Evolutionary conservation across 768 basidiomycete species (phyloP).

Genomic region (Russula earlei): DNA sequence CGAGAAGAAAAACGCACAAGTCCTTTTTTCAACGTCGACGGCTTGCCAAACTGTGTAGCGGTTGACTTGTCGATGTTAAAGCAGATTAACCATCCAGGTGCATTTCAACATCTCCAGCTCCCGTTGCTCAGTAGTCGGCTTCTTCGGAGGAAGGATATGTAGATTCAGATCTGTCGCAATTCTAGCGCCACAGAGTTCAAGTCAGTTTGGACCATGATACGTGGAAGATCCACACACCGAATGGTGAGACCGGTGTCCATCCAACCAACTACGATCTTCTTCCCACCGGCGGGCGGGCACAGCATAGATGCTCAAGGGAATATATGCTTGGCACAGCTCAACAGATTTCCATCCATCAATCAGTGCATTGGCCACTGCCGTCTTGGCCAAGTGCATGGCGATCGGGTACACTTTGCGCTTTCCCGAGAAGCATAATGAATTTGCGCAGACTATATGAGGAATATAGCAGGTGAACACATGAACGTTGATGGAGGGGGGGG

Average conservation of each 20-base stretch:
- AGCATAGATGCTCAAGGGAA: slow-evolving; percentile 67
- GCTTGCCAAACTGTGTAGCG: slow-evolving; percentile 82
- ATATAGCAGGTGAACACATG: background rate
- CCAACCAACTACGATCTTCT: slow-evolving; percentile 84
- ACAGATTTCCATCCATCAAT: slow-evolving; percentile 72
- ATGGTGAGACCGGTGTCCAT: slow-evolving; percentile 87
- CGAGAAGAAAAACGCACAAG: slow-evolving; percentile 56
- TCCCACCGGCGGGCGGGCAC: slow-evolving; percentile 75
- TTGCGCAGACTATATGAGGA: slow-evolving; percentile 58
- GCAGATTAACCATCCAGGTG: slow-evolving; percentile 84
- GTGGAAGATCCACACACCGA: slow-evolving; percentile 35
- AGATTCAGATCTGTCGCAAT: slow-evolving; percentile 86
- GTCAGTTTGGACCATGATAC: background rate
- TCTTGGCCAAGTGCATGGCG: slow-evolving; percentile 66
- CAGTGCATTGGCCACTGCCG: slow-evolving; percentile 68
- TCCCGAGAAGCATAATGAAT: slow-evolving; percentile 73
- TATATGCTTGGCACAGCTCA: slow-evolving; percentile 79
- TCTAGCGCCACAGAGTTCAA: slow-evolving; percentile 30
- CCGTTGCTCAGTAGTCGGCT: slow-evolving; percentile 69
- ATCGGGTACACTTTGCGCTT: slow-evolving; percentile 62
- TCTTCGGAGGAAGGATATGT: slow-evolving; percentile 63
- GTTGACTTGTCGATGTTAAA: slow-evolving; percentile 87
- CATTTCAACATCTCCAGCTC: slow-evolving; percentile 85
- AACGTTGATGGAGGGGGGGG: background rate
- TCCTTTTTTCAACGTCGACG: slow-evolving; percentile 63